phyloP scores from a whole-genome alignment of 1,139 yeast genomes.

The Yamadazyma trypodendri region DNA sequence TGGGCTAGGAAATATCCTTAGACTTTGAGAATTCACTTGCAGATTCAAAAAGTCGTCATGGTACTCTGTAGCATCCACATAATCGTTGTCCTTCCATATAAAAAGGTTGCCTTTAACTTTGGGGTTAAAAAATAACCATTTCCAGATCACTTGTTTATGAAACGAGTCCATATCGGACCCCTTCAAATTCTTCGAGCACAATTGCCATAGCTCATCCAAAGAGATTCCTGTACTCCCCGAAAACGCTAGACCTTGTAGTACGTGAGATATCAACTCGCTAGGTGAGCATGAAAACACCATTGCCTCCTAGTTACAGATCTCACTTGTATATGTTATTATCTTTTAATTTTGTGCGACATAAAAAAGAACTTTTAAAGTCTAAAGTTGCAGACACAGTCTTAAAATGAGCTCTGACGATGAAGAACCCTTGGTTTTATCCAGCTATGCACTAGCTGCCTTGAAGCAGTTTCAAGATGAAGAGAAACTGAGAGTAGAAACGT shows the following conservation, averaged over 20 bases:
- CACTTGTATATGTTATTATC: neutral
- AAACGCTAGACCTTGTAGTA: slow-evolving; percentile 32
- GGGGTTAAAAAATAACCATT: slow-evolving; percentile 34
- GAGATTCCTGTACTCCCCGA: slow-evolving; percentile 36
- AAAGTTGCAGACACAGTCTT: neutral
- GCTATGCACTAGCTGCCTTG: slow-evolving; percentile 75
- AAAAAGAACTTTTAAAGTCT: neutral
- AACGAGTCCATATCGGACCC: slow-evolving; percentile 27
- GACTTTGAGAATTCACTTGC: slow-evolving; percentile 13
- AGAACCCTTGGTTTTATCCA: slow-evolving; percentile 51
- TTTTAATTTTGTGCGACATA: neutral
- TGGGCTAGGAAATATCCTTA: slow-evolving; percentile 33
- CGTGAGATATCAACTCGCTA: slow-evolving; percentile 26
- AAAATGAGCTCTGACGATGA: slow-evolving; percentile 28
- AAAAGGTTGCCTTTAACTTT: slow-evolving; percentile 11
- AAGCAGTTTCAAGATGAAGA: slow-evolving; percentile 72
- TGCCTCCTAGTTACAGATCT: no score
- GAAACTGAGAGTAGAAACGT: slow-evolving; percentile 54
- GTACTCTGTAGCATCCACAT: slow-evolving; percentile 9
- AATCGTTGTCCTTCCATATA: slow-evolving; percentile 16
- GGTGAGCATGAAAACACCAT: slow-evolving; percentile 25
- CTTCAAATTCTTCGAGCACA: slow-evolving; percentile 20
- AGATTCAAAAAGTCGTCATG: slow-evolving; percentile 23
- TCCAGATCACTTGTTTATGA: slow-evolving; percentile 40
- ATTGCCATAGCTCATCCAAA: slow-evolving; percentile 31